Percentiles rank a stretch among this genome's conserved stretches.
phyloP scores from a whole-genome alignment of 495 filamentous ascomycete genomes.

The Elasticomyces elasticus region DNA sequence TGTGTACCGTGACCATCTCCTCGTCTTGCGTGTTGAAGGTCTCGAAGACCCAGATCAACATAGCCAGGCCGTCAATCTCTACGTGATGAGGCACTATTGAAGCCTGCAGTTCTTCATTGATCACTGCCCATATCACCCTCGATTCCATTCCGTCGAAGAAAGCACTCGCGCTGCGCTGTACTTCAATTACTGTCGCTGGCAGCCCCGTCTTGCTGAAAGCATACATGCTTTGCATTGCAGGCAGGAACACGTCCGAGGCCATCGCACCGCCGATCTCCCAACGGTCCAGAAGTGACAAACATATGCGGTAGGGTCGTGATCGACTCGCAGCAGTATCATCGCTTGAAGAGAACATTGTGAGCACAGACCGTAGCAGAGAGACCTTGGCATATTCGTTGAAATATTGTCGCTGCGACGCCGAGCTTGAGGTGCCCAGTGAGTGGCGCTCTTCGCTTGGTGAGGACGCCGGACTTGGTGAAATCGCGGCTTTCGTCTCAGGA shows the following conservation, averaged over 20 bases:
- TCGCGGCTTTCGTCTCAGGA: conserved; percentile 51
- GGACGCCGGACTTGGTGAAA: conserved; percentile 37
- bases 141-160: conserved; percentile 98
- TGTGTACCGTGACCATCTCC: conserved; percentile 83
- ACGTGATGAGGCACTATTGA: conserved; percentile 33
- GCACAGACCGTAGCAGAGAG: conserved; percentile 61
- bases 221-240: conserved; percentile 69
- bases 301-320: conserved; percentile 83
- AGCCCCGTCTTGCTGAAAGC: conserved; percentile 51
- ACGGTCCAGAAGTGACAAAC: conserved; percentile 89
- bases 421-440: not conserved
- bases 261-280: conserved; percentile 93
- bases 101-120: conserved; percentile 44
- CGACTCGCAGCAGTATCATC: conserved; percentile 52
- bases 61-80: conserved; percentile 49
- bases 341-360: conserved; percentile 59
- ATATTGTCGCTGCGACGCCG: conserved; percentile 41
- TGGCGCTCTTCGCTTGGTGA: conserved; percentile 20
- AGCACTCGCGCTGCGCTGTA: conserved; percentile 79
- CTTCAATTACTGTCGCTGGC: conserved; percentile 68
- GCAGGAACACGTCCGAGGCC: conserved; percentile 76
- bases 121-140: conserved; percentile 82
- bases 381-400: conserved; percentile 70
- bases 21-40: conserved; percentile 93
- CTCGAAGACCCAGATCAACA: conserved; percentile 71